Evolutionary conservation across 1,139 yeast genomes (phyloP), one percentile per base, ranked within the genome.

Genomic region (Ogataea hybrid): DNA sequence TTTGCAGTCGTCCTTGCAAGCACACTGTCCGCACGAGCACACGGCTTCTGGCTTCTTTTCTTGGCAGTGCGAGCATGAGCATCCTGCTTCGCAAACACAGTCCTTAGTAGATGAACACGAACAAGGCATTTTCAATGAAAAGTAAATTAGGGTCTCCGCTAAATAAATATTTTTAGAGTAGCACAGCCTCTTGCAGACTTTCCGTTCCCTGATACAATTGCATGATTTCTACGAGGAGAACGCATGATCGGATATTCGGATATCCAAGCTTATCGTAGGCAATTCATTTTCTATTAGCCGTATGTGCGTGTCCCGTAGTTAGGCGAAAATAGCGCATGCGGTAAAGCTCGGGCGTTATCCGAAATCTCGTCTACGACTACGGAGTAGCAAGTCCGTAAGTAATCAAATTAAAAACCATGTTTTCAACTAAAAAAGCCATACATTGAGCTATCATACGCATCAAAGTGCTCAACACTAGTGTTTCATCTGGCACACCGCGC

Each of bases 11-110:
- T 17, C 29, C 20, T 28, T 31, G 18, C 42, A 29, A 6, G 34
- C 12, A 20, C 42, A 39, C 31, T 39, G 30, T 14, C 42, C 38
- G 28, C 41, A 37, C 9, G 35, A 11, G 23, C 41, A 37, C 12
- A 6, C 22, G 11, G 20, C 20, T 32, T 25, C 12, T 22, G 32
- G 14, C 12, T 18, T 23, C 12, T 14, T 25, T 10, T 28, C 28
- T 10, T 20, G 16, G 15, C 31, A 33, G 12, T 33, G 34, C 20
- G 37, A 28, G 25, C 42, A 39, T 10, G 37, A n/a, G 29, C 42
- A 39, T 29, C 35, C 35, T 11, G 32, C 16, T 17, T 29, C 37
- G 20, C 42, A 33, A 1, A 25, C 21, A 31, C 33, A 38, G 10
- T 11, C 25, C 15, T 38, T 32, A 9, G 17, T 10, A 11, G 32